Evolutionary conservation across 345 rosid genomes (phyloP).

Genomic region (Linum trigynum): DNA sequence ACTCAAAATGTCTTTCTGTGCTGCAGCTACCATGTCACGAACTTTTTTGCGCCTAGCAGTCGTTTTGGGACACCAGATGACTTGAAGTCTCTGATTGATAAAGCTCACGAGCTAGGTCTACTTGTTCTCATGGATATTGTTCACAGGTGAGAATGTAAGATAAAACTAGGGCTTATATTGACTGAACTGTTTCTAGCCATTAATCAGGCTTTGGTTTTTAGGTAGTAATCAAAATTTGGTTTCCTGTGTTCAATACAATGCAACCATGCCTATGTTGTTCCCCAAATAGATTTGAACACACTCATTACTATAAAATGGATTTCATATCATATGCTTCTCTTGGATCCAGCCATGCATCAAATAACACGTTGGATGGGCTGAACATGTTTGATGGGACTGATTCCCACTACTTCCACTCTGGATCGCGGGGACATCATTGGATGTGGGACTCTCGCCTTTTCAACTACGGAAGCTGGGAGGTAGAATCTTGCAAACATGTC

Average conservation of each 20-base stretch:
- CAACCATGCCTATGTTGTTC: too few relatives aligned
- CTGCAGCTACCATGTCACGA: constrained; percentile 91
- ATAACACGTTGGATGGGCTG: constrained; percentile 83
- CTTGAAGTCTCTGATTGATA: constrained; percentile 86
- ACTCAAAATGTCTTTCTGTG: constrained; percentile 20
- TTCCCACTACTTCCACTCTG: constrained; percentile 81
- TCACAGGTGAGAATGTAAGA: constrained; percentile 50
- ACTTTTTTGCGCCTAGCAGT: constrained; percentile 92
- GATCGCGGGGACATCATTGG: constrained; percentile 84
- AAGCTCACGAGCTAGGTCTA: constrained; percentile 88
- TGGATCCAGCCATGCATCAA: constrained; percentile 75
- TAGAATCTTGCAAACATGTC: constrained; percentile 11
- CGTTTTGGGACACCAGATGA: constrained; percentile 98
- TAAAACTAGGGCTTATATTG: too few relatives aligned
- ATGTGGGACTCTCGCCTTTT: constrained; percentile 99
- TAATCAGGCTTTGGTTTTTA: not conserved
- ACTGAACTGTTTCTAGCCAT: too few relatives aligned
- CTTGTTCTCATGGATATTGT: constrained; percentile 98
- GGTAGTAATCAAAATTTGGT: too few relatives aligned
- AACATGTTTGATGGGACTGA: constrained; percentile 98
- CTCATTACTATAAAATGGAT: not conserved
- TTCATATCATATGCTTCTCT: not conserved
- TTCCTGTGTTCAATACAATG: too few relatives aligned
- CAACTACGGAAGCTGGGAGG: constrained; percentile 97
- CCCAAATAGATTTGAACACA: too few relatives aligned